Evolutionary conservation across 2,329 filamentous ascomycete genomes (phyloP), one percentile per base, ranked within the genome.

Genomic region (Trichoderma brevicompactum): DNA sequence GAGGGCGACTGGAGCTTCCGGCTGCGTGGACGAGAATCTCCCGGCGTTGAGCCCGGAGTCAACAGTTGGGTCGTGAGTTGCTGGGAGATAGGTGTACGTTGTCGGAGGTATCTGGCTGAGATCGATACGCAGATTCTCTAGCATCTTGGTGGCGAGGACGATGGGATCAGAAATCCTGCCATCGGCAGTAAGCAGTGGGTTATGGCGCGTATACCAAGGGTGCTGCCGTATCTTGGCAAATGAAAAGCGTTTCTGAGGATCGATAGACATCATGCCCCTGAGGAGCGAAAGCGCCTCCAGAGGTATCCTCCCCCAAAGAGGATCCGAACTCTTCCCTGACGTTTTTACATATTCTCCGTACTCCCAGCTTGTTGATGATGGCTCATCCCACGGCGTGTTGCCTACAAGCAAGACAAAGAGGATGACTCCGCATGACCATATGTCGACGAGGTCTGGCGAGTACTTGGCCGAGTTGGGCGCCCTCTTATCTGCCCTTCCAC

Each of bases 401-500:
- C 95, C 95, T 1, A 96, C 93, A 3, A 99, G 82, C 4, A 99
- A 82, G 41, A 98, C 95, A 74, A 99, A 99, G 4, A 99, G 82
- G n/a, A 99, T 96, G 61, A 99, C 93, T 40, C 95, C 95, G 72
- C 94, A 97, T 15, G 94, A 97, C 96, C 96, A 99, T 65, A 99
- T 89, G 74, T 99, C 95, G 43, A 92, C 92, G 48, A 92, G 79
- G 68, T 97, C 92, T 7, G 94, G 89, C 36, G 85, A 83, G 74
- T 94, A 94, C 64, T 90, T 87, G 54, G 75, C 72, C 32, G 83
- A 80, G 59, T 84, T 78, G 43, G 83, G 71, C 46, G 83, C 75
- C 54, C 75, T 79, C 74, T 81, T 83, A 66, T 83, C 79, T 49
- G 72, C 70, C 66, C 80, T 75, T 34, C 81, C 78, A 71, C 82